Evolutionary conservation across 164 flowering plant genomes (phyloP).

Genomic region (Warburgia ugandensis): DNA sequence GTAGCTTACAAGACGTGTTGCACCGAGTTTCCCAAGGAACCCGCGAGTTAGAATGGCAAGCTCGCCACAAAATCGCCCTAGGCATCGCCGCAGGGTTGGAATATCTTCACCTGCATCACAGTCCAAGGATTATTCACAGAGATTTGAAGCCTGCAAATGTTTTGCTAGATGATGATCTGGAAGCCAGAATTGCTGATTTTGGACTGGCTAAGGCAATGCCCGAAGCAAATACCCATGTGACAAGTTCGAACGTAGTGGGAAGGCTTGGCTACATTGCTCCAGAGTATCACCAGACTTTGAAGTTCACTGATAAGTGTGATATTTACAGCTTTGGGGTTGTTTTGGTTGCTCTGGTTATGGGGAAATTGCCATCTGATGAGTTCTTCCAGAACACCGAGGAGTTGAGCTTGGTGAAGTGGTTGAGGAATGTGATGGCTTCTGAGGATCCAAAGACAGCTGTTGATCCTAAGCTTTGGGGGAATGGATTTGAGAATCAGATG

Average conservation of each 20-base stretch:
- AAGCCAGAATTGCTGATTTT: constrained; percentile 83
- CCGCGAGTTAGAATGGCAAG: constrained; percentile 56
- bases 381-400: constrained; percentile 64
- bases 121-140: constrained; percentile 72
- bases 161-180: constrained; percentile 82
- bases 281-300: constrained; percentile 75
- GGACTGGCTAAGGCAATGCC: constrained; percentile 89
- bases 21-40: constrained; percentile 34
- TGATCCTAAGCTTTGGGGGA: constrained; percentile 53
- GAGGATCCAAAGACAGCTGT: constrained; percentile 61
- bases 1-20: constrained; percentile 70
- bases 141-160: constrained; percentile 87
- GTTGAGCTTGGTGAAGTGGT: constrained; percentile 75
- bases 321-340: too few species aligned
- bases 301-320: constrained; percentile 91
- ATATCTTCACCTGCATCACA: constrained; percentile 64
- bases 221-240: constrained; percentile 54
- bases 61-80: constrained; percentile 49
- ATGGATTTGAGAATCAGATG: constrained; percentile 73
- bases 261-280: constrained; percentile 91
- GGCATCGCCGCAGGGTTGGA: constrained; percentile 83
- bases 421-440: constrained; percentile 73
- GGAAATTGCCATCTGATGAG: constrained; percentile 68
- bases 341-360: constrained; percentile 63
- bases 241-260: constrained; percentile 74